Conservation (phyloP, 306 rosid species). For the Dryas alaskensis region DNA sequence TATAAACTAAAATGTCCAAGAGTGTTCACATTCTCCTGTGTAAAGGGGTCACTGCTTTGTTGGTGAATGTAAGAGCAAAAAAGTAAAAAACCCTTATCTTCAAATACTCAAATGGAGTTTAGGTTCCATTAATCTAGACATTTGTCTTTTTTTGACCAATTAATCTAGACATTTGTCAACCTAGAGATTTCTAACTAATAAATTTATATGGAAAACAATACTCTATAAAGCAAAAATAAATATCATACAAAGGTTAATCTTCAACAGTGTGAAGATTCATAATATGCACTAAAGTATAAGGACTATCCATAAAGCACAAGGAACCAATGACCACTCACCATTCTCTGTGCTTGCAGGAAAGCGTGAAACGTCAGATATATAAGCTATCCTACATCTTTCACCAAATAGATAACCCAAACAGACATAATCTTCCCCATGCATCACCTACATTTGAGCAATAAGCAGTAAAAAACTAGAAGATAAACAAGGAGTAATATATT, state of each 20-base stretch:
- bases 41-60: neutral
- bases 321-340: slow-evolving; percentile 48
- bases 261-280: neutral
- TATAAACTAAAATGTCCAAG: neutral
- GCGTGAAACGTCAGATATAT: slow-evolving; percentile 95
- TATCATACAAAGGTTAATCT: neutral
- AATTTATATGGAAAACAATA: neutral
- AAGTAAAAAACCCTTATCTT: neutral
- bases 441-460: slow-evolving; percentile 53
- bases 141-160: neutral
- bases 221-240: neutral
- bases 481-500: slow-evolving; percentile 9
- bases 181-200: neutral
- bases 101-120: neutral
- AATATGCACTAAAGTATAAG: neutral
- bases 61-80: neutral
- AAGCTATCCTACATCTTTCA: slow-evolving; percentile 39
- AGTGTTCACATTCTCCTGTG: neutral
- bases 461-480: slow-evolving; percentile 16
- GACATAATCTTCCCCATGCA: slow-evolving; percentile 96
- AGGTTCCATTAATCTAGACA: neutral
- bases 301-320: slow-evolving; percentile 9
- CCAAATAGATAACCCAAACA: slow-evolving; percentile 77
- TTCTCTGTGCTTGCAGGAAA: slow-evolving; percentile 78
- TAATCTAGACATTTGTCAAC: neutral